These are phyloP conservation scores for Massariosphaeria phaeospora DNA, from an alignment of 495 filamentous ascomycete genomes.

Conservation along the genomic window DNA sequence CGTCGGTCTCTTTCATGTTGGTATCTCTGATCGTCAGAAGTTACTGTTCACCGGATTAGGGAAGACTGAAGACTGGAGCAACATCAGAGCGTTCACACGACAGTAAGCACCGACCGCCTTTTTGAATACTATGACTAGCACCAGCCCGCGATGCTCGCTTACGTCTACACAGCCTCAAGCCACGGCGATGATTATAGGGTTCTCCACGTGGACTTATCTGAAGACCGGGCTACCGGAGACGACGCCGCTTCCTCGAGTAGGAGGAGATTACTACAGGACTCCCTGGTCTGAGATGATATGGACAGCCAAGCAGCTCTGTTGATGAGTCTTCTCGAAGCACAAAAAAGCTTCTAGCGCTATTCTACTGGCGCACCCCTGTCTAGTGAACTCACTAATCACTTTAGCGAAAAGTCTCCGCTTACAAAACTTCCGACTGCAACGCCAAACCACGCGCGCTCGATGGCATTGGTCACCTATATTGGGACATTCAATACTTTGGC, in stretches of 20 bases:
- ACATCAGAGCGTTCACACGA: not conserved
- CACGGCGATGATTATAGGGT: slow-evolving; percentile 15
- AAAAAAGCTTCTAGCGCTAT: not conserved
- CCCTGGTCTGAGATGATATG: slow-evolving; percentile 24
- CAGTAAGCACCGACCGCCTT: slow-evolving; percentile 10
- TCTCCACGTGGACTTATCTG: not conserved
- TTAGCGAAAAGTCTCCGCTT: slow-evolving; percentile 21
- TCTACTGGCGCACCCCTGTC: slow-evolving; percentile 1
- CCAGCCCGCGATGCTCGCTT: slow-evolving; percentile 12
- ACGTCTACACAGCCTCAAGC: slow-evolving; percentile 14
- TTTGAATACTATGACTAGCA: not conserved
- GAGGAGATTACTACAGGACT: slow-evolving; percentile 18
- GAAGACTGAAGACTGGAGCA: not conserved
- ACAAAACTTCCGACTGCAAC: slow-evolving; percentile 19
- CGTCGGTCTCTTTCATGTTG: too few relatives aligned
- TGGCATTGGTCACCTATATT: slow-evolving; percentile 18
- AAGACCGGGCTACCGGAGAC: slow-evolving; percentile 6
- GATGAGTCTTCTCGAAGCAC: slow-evolving; percentile 21
- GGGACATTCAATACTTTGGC: not conserved
- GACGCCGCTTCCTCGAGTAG: slow-evolving; percentile 1
- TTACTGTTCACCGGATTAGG: not conserved
- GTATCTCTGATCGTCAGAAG: not conserved
- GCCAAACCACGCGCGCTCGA: not conserved
- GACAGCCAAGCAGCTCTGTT: not conserved
- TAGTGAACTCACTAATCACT: slow-evolving; percentile 11